Base-by-base conservation (phyloP, 2,329 filamentous ascomycete species). In the Botrytis elliptica region DNA sequence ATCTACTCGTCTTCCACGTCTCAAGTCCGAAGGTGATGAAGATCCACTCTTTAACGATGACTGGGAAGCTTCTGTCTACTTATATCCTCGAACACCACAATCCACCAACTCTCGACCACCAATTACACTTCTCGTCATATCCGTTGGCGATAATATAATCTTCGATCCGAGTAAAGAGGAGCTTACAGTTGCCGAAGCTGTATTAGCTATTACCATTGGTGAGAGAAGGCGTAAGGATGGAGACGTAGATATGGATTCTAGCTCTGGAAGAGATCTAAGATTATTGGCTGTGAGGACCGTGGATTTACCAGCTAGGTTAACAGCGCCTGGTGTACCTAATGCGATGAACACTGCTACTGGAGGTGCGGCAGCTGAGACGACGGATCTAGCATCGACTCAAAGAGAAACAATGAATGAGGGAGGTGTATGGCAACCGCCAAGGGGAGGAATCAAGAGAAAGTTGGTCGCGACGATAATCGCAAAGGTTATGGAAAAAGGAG, bases 41-140 rank as follows among this genome's bases (percentile, higher is more conserved):
- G 96, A 99, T 79, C 96, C 96, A 20, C 91, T 98, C 81, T 99
- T 99, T 83, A 92, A 98, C 84, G 96, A 99, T 84, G 96, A 99
- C 84, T 99, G 96, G 96, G 93, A 92, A 76, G 92, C 92, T 25
- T 91, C 94, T 1, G 87, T 89, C 29, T 91, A 90, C 73, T 85
- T 99, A 44, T 99, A 97, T 84, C 77, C 79, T 74, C 70, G 79
- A 77, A 67, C 71, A 44, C 59, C 76, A 20, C 68, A 69, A 42
- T 71, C 70, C 69, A 76, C 80, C 59, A 78, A 81, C 64, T 81
- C 85, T 46, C 88, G 91, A 67, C 96, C 96, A 7, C 94, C 96
- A 0, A 89, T 99, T 73, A 98, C 95, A 5, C 88, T 99, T 33
- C 91, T 99, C 18, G 94, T 98, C 73, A 92, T 97, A 82, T 90